phyloP scores from a whole-genome alignment of 140 eudicot genomes.

The Cichorium intybus region DNA sequence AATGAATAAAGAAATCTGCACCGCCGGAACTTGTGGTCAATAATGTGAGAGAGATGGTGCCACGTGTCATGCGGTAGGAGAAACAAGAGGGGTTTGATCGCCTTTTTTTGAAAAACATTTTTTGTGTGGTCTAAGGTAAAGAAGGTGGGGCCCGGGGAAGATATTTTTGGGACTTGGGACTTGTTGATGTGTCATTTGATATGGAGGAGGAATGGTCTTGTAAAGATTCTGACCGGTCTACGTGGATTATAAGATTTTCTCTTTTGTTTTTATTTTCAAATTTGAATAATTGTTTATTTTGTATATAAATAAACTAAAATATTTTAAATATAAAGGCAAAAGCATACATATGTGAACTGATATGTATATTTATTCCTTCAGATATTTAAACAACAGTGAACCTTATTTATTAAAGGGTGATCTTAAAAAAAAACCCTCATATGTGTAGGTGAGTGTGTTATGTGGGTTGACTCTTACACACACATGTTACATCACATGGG shows the following conservation, averaged over 20 bases:
- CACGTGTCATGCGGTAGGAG: slow-evolving; percentile 29
- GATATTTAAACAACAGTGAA: too few relatives aligned
- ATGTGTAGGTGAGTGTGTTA: too few relatives aligned
- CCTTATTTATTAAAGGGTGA: too few relatives aligned
- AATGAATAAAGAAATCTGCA: slow-evolving; percentile 26
- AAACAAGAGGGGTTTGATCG: slow-evolving; percentile 20
- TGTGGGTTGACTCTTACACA: too few relatives aligned
- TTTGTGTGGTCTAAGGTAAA: slow-evolving; percentile 28
- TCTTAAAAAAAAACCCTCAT: too few relatives aligned
- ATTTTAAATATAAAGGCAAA: too few relatives aligned
- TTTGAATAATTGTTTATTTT: background rate
- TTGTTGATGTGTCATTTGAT: slow-evolving; percentile 29
- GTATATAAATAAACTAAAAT: too few relatives aligned
- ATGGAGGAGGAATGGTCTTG: slow-evolving; percentile 17
- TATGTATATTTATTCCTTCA: too few relatives aligned
- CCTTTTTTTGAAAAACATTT: slow-evolving; percentile 10
- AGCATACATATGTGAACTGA: too few relatives aligned
- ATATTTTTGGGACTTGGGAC: slow-evolving; percentile 23
- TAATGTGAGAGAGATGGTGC: slow-evolving; percentile 24
- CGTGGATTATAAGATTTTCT: slow-evolving; percentile 24
- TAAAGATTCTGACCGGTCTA: slow-evolving; percentile 27
- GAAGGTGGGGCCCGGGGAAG: slow-evolving; percentile 34
- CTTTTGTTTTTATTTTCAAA: background rate
- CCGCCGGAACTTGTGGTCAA: slow-evolving; percentile 40
- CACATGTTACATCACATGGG: too few relatives aligned